Percentiles rank a stretch among this genome's conserved stretches.
Evolutionary conservation across 2,329 filamentous ascomycete species (phyloP).

Genomic region (Pseudogymnoascus sp.): DNA sequence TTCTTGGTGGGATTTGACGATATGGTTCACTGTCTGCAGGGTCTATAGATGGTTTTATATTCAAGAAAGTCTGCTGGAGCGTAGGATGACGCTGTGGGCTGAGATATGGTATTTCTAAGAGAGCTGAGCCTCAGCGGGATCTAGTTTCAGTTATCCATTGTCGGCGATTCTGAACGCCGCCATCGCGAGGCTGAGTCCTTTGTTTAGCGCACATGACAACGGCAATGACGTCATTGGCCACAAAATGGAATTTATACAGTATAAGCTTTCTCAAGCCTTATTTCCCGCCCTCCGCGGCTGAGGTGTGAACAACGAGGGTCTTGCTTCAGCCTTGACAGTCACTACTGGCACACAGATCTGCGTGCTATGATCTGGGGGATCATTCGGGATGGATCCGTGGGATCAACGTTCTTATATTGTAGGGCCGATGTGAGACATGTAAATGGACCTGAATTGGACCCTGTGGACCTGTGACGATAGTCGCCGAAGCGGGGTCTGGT

Average conservation of each 20-base stretch:
- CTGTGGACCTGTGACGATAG: background rate
- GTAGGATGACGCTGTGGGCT: no score
- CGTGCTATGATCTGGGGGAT: background rate
- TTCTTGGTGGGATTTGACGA: background rate
- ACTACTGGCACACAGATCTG: background rate
- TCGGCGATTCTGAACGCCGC: background rate
- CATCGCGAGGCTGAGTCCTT: background rate
- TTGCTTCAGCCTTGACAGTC: background rate
- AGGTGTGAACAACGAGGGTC: background rate
- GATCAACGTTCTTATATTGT: background rate
- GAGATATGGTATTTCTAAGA: background rate
- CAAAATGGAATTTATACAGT: background rate
- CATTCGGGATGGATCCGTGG: background rate
- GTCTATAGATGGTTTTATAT: background rate
- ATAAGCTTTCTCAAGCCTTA: background rate
- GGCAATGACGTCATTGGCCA: background rate
- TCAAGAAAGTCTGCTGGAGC: background rate
- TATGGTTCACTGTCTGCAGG: background rate
- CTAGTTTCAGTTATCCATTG: background rate
- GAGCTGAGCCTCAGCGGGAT: background rate
- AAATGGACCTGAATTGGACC: background rate
- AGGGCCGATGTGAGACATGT: background rate
- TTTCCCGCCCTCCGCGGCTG: background rate
- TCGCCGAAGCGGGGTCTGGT: background rate
- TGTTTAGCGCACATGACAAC: background rate